Conservation (phyloP, 441 rosid genomes). For the Biscutella auriculata region DNA sequence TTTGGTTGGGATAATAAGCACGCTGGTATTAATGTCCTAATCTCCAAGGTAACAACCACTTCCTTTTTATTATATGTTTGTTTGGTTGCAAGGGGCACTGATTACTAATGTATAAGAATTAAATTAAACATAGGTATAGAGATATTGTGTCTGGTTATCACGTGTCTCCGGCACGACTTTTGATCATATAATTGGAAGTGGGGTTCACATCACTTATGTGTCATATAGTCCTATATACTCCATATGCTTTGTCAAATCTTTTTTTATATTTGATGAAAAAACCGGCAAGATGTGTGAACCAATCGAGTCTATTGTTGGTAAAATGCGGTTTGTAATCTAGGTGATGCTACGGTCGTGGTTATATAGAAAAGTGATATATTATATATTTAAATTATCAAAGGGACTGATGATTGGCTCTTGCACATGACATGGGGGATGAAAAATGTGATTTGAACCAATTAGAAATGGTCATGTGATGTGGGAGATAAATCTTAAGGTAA, state of each 20-base stretch:
- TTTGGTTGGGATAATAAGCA: conserved; percentile 74
- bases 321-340: not conserved
- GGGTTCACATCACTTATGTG: conserved; percentile 16
- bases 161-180: conserved; percentile 22
- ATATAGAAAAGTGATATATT: not conserved
- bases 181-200: conserved; percentile 23
- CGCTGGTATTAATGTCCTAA: conserved; percentile 44
- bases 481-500: conserved; percentile 20
- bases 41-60: too few species aligned
- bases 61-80: not conserved
- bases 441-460: conserved; percentile 10
- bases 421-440: not conserved
- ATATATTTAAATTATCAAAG: not conserved
- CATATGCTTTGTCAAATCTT: too few species aligned
- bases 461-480: conserved; percentile 21
- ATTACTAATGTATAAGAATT: conserved; percentile 17
- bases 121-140: conserved; percentile 15
- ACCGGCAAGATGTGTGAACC: conserved; percentile 2
- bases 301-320: not conserved
- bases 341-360: conserved; percentile 11
- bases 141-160: conserved; percentile 16
- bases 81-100: conserved; percentile 16
- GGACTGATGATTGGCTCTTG: not conserved
- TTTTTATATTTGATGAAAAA: too few species aligned
- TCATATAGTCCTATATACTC: too few species aligned